A percentile compares a stretch with the other conserved stretches of the same genome.
These are phyloP conservation scores for Phlyctochytrium arcticum DNA, from an alignment of 192 early-diverging fungal species.

Conservation along the genomic window DNA sequence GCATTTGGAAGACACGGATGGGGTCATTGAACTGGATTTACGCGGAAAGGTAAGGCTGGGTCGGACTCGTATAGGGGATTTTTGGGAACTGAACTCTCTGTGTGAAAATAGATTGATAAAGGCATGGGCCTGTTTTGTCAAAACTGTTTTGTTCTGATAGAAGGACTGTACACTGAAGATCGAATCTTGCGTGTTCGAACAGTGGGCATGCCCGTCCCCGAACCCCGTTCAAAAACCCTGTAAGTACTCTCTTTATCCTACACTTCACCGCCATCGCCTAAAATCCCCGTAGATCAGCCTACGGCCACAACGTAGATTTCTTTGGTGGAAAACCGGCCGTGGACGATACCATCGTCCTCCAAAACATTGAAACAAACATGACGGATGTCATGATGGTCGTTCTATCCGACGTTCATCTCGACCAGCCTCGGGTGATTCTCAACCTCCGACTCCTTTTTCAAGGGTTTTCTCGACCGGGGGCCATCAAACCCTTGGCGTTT, in stretches of 20 bases:
- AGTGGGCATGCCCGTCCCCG: constrained; percentile 75
- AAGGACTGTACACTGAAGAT: constrained; percentile 73
- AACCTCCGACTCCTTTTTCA: constrained; percentile 71
- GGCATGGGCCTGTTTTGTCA: constrained; percentile 76
- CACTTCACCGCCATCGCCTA: background rate
- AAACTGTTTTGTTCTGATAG: constrained; percentile 80
- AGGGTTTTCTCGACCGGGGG: constrained; percentile 53
- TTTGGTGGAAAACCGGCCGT: constrained; percentile 49
- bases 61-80: no score
- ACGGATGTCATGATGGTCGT: constrained; percentile 69
- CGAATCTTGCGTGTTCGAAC: constrained; percentile 63
- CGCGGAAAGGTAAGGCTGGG: constrained; percentile 49
- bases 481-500: constrained; percentile 73
- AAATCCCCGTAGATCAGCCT: constrained; percentile 18
- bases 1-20: constrained; percentile 81
- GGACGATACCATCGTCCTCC: constrained; percentile 36
- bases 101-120: constrained; percentile 40
- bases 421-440: constrained; percentile 71
- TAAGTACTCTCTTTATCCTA: constrained; percentile 8
- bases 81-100: background rate
- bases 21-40: constrained; percentile 72
- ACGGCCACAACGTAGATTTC: constrained; percentile 35
- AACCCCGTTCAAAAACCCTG: constrained; percentile 46
- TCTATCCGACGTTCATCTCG: constrained; percentile 84
- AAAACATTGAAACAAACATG: constrained; percentile 33